Evolutionary conservation across 169 alveolate genomes (phyloP), one percentile per base, ranked within the genome.

Genomic region (Plasmodium blacklocki): DNA sequence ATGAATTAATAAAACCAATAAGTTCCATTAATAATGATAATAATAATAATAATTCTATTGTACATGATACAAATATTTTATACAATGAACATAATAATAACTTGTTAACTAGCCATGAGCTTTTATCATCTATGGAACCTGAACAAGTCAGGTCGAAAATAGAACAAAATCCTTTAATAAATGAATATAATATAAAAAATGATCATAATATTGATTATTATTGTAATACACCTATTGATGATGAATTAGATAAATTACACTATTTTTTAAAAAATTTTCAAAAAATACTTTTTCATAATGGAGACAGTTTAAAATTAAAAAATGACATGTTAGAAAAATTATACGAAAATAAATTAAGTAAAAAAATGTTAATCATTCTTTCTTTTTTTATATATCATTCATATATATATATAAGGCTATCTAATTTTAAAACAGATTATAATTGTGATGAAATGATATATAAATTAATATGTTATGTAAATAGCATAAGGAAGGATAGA

Each of bases 401-500:
- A 12, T 75, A 75, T 62, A 67, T 67, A 9, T 26, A 60, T 12
- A 75, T 11, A 62, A 49, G 23, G 32, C 19, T 75, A 14, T 52
- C 47, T 11, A 63, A 75, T 49, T 14, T 75, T 14, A 75, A 75
- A 32, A 66, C n/a, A 14, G 75, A 62, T n/a, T 75, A 75, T 52
- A 75, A 62, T 56, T 75, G 64, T 47, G 88, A 75, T 60, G 26
- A 54, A 29, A 19, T 75, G 3, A 54, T 75, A 12, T 52, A 75
- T 26, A 75, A 75, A 62, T 62, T 75, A 18, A 43, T 75, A 52
- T 49, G 29, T 15, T 62, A 75, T 14, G 45, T 75, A 9, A 15
- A 75, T 75, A 50, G 49, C 23, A 75, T 75, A 62, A 60, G 74
- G 43, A 75, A 75, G 49, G 64, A 75, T 23, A 62, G 88, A 21